Evolutionary conservation across 1,284 basidiomycete genomes (phyloP).

Genomic region (Ustanciosporium gigantosporum): DNA sequence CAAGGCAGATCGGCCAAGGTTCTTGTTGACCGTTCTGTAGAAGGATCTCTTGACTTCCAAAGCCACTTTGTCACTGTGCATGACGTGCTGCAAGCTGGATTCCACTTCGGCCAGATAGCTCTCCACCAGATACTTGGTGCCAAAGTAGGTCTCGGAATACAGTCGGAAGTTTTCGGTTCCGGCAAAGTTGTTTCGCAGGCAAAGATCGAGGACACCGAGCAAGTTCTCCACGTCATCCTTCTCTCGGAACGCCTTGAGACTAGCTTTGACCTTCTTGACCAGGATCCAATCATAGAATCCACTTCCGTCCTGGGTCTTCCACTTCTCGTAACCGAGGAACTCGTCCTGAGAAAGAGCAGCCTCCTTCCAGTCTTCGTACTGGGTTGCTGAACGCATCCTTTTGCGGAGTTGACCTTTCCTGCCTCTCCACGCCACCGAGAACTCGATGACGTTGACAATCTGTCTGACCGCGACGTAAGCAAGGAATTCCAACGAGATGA

Average conservation of each 20-base stretch:
- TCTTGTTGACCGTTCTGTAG: slow-evolving; percentile 83
- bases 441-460: slow-evolving; percentile 67
- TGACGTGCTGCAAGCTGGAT: slow-evolving; percentile 37
- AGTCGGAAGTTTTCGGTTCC: slow-evolving; percentile 86
- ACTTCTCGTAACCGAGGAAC: slow-evolving; percentile 47
- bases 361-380: slow-evolving; percentile 79
- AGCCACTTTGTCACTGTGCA: slow-evolving; percentile 65
- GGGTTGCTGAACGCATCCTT: slow-evolving; percentile 73
- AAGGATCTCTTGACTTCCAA: slow-evolving; percentile 88
- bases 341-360: slow-evolving; percentile 79
- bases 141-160: slow-evolving; percentile 77
- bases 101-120: slow-evolving; percentile 51
- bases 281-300: slow-evolving; percentile 60
- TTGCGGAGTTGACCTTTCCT: slow-evolving; percentile 77
- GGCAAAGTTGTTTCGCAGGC: slow-evolving; percentile 89
- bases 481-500: slow-evolving; percentile 84
- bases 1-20: slow-evolving; percentile 85
- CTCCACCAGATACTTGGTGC: slow-evolving; percentile 55
- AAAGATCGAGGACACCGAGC: slow-evolving; percentile 89
- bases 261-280: slow-evolving; percentile 53
- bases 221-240: slow-evolving; percentile 71
- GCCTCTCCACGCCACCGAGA: slow-evolving; percentile 72
- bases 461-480: slow-evolving; percentile 83
- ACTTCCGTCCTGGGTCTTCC: slow-evolving; percentile 54
- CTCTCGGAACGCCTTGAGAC: slow-evolving; percentile 71